Conservation (phyloP, 768 basidiomycete species). For the Termitomyces sp. region DNA sequence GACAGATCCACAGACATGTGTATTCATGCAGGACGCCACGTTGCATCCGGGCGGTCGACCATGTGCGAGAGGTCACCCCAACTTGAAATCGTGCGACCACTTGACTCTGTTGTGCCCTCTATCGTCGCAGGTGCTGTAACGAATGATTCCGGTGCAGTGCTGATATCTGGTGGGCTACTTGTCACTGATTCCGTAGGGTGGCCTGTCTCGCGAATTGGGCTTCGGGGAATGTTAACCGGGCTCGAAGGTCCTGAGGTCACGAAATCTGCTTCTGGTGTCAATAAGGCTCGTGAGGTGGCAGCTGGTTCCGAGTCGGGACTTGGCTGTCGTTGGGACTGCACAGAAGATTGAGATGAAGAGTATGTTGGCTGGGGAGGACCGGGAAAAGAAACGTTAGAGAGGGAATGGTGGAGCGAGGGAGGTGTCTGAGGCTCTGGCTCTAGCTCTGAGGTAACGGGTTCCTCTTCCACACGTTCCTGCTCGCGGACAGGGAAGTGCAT, state of each 20-base stretch:
- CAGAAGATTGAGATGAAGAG: neutral
- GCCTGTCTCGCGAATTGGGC: conserved; percentile 11
- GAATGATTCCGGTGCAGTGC: conserved; percentile 68
- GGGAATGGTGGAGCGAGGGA: conserved; percentile 17
- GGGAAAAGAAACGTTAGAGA: conserved; percentile 14
- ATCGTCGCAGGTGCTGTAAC: conserved; percentile 65
- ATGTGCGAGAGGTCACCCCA: conserved; percentile 47
- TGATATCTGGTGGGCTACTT: conserved; percentile 58
- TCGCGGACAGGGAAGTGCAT: conserved; percentile 33
- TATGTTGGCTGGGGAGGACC: conserved; percentile 4
- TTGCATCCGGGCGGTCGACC: conserved; percentile 36
- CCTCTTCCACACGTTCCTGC: conserved; percentile 22
- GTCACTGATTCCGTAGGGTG: conserved; percentile 20
- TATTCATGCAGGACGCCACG: conserved; percentile 39
- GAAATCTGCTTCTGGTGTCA: conserved; percentile 6
- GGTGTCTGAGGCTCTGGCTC: conserved; percentile 12
- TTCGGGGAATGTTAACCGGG: conserved; percentile 18
- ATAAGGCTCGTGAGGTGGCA: neutral
- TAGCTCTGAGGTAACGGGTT: conserved; percentile 2
- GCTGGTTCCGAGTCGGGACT: conserved; percentile 5
- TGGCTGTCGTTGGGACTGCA: neutral
- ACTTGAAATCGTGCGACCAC: conserved; percentile 44
- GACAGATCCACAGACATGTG: conserved; percentile 18
- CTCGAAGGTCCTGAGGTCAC: conserved; percentile 22
- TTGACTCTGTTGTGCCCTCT: conserved; percentile 54